Percentiles rank a stretch among this genome's conserved stretches.
These are phyloP conservation scores for Hyphodiscus sp. DNA, from an alignment of 2,329 filamentous ascomycete genomes.

Conservation along the genomic window DNA sequence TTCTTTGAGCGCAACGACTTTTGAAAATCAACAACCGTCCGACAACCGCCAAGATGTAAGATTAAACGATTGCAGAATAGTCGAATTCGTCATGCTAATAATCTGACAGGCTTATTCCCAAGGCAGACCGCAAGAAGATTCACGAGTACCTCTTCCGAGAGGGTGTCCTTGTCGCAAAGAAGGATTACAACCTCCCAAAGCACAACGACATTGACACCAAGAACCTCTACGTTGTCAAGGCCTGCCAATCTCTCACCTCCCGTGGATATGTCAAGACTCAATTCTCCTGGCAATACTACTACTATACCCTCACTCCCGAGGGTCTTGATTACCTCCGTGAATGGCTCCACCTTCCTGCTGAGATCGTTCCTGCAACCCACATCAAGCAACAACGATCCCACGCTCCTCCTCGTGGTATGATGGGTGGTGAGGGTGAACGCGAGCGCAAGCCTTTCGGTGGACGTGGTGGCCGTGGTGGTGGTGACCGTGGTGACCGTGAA, in stretches of 20 bases:
- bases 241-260: constrained; percentile 94
- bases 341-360: constrained; percentile 98
- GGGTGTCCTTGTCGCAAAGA: constrained; percentile 92
- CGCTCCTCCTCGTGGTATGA: constrained; percentile 90
- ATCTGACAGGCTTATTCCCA: constrained; percentile 90
- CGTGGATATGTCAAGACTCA: constrained; percentile 99
- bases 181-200: constrained; percentile 98
- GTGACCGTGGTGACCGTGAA: constrained; percentile 67
- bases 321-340: constrained; percentile 99
- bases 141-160: constrained; percentile 99
- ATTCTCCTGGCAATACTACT: constrained; percentile 99
- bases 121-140: constrained; percentile 99
- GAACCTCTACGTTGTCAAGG: constrained; percentile 99
- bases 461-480: constrained; percentile 64
- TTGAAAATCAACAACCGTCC: background rate
- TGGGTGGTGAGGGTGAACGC: constrained; percentile 74
- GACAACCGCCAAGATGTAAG: constrained; percentile 41
- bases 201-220: constrained; percentile 98
- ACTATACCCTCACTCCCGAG: constrained; percentile 99
- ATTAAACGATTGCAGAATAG: background rate
- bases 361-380: constrained; percentile 99
- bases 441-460: constrained; percentile 77
- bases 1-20: constrained; percentile 12
- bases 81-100: constrained; percentile 16
- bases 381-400: constrained; percentile 99